Base-by-base conservation (phyloP, 768 basidiomycete species). In the Zangia roseola region DNA sequence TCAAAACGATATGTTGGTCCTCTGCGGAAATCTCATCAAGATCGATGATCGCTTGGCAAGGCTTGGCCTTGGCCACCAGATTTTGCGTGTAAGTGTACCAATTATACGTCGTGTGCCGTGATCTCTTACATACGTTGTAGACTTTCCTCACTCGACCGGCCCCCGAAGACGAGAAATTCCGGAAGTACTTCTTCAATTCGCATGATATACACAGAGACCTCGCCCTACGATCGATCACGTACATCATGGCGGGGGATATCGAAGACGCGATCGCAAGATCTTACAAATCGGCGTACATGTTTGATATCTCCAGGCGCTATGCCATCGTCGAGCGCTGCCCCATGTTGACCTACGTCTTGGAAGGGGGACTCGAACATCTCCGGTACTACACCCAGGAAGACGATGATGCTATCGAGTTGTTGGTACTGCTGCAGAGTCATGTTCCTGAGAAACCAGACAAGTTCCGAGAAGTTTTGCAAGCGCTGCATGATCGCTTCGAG, bases 341-440 rank as follows among this genome's bases (percentile, higher is more conserved):
- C 47, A 60, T 65, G 64, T 38, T 64, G 38, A 58, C 54, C 6
- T 64, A 63, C 34, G 63, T 64, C 40, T 56, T 64, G 31, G 63
- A 64, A 1, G 58, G 61, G 39, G 63, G 63, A 20, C 49, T 64
- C 20, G 64, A 64, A 21, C 56, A 64, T 35, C 59, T 66, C 47
- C 47, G 49, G 4, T 42, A 63, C 34, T 66, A 63, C 36, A 50
- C 49, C 16, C 47, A 54, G n/a, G 63, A 64, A 39, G 64, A 65
- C 34, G 58, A 65, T 6, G 54, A 55, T 20, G 62, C 49, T 23
- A 60, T 64, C 43, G 50, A 65, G 20, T 37, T 63, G 40, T 36
- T 65, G 48, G 36, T 54, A 10, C 38, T 40, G 6, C 37, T 64
- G 14, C 54, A 65, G 40, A 48, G 44, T 8, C 55, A 64, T 14